phyloP scores from a whole-genome alignment of 371 early-diverging fungal species.

The Syncephalastrum racemosum region DNA sequence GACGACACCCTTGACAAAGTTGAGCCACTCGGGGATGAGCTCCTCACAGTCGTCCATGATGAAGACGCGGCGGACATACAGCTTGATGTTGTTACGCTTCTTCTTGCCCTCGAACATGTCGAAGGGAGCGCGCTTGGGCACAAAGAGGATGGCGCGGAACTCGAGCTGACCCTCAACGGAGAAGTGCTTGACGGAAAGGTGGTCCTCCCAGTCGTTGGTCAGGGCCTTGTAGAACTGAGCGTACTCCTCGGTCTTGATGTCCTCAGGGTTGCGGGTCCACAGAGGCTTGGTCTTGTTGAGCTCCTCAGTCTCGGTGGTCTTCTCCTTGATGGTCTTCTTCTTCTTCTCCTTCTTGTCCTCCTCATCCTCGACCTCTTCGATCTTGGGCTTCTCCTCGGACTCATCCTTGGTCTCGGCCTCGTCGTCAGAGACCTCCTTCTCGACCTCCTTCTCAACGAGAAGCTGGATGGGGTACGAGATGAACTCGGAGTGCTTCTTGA shows the following conservation, averaged over 20 bases:
- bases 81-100: slow-evolving; percentile 76
- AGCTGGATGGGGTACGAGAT: slow-evolving; percentile 65
- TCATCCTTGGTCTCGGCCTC: slow-evolving; percentile 60
- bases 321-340: slow-evolving; percentile 66
- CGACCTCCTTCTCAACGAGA: slow-evolving; percentile 51
- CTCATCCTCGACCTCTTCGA: slow-evolving; percentile 53
- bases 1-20: slow-evolving; percentile 73
- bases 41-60: slow-evolving; percentile 84
- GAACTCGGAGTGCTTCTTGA: slow-evolving; percentile 85
- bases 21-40: slow-evolving; percentile 63
- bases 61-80: slow-evolving; percentile 86
- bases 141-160: slow-evolving; percentile 77
- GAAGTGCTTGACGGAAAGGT: slow-evolving; percentile 73
- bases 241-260: slow-evolving; percentile 75
- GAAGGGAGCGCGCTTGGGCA: slow-evolving; percentile 73
- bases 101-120: slow-evolving; percentile 61
- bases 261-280: slow-evolving; percentile 80
- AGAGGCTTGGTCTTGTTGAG: slow-evolving; percentile 79
- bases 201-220: slow-evolving; percentile 70
- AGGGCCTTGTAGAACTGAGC: slow-evolving; percentile 82
- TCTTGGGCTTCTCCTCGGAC: slow-evolving; percentile 54
- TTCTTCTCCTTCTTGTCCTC: slow-evolving; percentile 74
- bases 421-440: slow-evolving; percentile 89
- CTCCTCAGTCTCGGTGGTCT: slow-evolving; percentile 45
- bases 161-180: slow-evolving; percentile 80